phyloP scores from a whole-genome alignment of 2,329 filamentous ascomycete species.

The Penicillium psychrosexuale region DNA sequence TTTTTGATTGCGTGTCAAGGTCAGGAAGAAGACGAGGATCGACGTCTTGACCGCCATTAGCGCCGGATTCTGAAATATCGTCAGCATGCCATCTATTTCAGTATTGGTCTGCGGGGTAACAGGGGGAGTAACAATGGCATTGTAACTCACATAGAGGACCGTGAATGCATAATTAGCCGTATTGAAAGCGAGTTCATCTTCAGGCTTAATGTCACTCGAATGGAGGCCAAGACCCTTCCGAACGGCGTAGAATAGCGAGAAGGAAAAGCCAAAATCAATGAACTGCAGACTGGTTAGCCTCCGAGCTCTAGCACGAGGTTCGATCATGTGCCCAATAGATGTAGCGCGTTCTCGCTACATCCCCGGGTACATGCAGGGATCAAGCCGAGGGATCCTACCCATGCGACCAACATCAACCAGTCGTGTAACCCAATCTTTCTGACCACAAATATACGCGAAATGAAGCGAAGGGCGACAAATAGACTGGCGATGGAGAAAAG shows the following conservation, averaged over 20 bases:
- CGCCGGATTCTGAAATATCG: slow-evolving; percentile 67
- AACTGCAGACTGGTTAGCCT: slow-evolving; percentile 26
- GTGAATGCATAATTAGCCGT: slow-evolving; percentile 59
- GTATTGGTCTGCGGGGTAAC: not conserved
- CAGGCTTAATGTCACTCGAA: slow-evolving; percentile 34
- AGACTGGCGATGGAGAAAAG: slow-evolving; percentile 64
- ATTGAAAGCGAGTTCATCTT: slow-evolving; percentile 34
- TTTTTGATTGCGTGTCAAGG: slow-evolving; percentile 73
- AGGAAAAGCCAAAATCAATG: slow-evolving; percentile 47
- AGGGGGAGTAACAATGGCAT: not conserved
- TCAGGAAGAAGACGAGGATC: slow-evolving; percentile 87
- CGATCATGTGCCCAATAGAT: not conserved
- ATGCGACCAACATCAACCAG: slow-evolving; percentile 75
- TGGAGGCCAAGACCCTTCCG: slow-evolving; percentile 45
- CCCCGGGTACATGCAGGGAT: slow-evolving; percentile 13
- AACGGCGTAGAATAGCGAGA: slow-evolving; percentile 47
- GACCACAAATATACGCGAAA: slow-evolving; percentile 71
- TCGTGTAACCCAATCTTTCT: slow-evolving; percentile 72
- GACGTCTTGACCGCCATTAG: slow-evolving; percentile 90
- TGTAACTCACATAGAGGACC: slow-evolving; percentile 54
- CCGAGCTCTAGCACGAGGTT: slow-evolving; percentile 2
- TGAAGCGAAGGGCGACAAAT: slow-evolving; percentile 71
- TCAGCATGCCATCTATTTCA: not conserved
- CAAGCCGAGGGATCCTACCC: slow-evolving; percentile 48
- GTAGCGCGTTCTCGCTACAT: slow-evolving; percentile 2